A percentile compares a stretch with the other conserved stretches of the same genome.
Evolutionary conservation across 2,329 filamentous ascomycete genomes (phyloP).

Genomic region (Fonsecaea pedrosoi): DNA sequence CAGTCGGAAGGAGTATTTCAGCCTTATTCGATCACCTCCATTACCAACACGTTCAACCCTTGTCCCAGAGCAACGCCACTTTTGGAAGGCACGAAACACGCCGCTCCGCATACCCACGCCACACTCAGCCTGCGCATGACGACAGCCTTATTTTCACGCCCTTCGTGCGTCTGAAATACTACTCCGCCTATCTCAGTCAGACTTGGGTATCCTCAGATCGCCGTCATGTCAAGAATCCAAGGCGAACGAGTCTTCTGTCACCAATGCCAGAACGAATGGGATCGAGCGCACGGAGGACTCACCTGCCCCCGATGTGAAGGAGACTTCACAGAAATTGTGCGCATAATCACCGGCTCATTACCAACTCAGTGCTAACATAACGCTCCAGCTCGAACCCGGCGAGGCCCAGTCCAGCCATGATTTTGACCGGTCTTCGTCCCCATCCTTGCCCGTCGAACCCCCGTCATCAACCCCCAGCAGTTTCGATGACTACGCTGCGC

Average conservation of each 20-base stretch:
- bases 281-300: conserved; percentile 70
- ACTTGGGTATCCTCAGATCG: not conserved
- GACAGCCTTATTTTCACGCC: conserved; percentile 18
- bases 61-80: not conserved
- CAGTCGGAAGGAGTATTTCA: not conserved
- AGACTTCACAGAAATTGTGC: conserved; percentile 85
- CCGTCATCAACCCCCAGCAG: conserved; percentile 42
- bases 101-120: conserved; percentile 9
- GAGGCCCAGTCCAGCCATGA: conserved; percentile 44
- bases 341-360: conserved; percentile 44
- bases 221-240: conserved; percentile 37
- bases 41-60: not conserved
- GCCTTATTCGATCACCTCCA: conserved; percentile 4
- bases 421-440: conserved; percentile 43
- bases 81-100: not conserved
- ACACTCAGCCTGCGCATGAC: conserved; percentile 23
- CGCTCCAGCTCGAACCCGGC: conserved; percentile 28
- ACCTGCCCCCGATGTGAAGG: conserved; percentile 77
- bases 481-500: conserved; percentile 34
- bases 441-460: conserved; percentile 38
- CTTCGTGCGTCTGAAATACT: conserved; percentile 1
- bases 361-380: conserved; percentile 16
- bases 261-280: conserved; percentile 81
- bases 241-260: conserved; percentile 87
- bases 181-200: not conserved